Conservation (phyloP, 2,329 filamentous ascomycete species). For the Proliferodiscus dingleyae region DNA sequence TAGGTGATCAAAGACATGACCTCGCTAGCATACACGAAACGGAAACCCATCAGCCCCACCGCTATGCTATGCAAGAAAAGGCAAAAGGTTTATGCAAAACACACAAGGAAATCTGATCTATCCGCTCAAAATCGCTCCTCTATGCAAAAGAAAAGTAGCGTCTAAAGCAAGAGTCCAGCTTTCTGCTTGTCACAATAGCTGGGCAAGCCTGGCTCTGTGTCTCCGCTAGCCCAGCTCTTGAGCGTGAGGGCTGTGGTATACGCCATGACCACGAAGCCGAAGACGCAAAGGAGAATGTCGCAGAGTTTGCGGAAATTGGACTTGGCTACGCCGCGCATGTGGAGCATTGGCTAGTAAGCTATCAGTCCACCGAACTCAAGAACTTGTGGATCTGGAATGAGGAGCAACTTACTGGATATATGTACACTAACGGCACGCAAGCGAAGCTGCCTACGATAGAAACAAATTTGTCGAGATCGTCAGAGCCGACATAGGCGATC, state of each 20-base stretch:
- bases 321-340: slow-evolving; percentile 74
- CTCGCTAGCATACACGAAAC: too few species aligned
- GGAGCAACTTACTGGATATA: slow-evolving; percentile 81
- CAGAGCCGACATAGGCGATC: slow-evolving; percentile 88
- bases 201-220: slow-evolving; percentile 42
- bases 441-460: slow-evolving; percentile 95
- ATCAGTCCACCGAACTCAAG: slow-evolving; percentile 6
- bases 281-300: slow-evolving; percentile 72
- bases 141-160: neutral
- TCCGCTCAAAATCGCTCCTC: neutral
- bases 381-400: too few species aligned
- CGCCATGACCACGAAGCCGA: slow-evolving; percentile 81
- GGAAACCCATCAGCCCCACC: too few species aligned
- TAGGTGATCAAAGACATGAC: too few species aligned
- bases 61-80: too few species aligned
- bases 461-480: slow-evolving; percentile 95
- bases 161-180: neutral
- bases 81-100: slow-evolving; percentile 3
- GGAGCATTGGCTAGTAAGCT: slow-evolving; percentile 69
- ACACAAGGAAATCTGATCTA: neutral
- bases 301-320: slow-evolving; percentile 61
- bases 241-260: slow-evolving; percentile 89
- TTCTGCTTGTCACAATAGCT: slow-evolving; percentile 56
- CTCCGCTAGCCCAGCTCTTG: slow-evolving; percentile 72
- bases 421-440: slow-evolving; percentile 93